A percentile compares a stretch with the other conserved stretches of the same genome.
Conservation (phyloP, 768 basidiomycete species). For the Termitomyces sp. region DNA sequence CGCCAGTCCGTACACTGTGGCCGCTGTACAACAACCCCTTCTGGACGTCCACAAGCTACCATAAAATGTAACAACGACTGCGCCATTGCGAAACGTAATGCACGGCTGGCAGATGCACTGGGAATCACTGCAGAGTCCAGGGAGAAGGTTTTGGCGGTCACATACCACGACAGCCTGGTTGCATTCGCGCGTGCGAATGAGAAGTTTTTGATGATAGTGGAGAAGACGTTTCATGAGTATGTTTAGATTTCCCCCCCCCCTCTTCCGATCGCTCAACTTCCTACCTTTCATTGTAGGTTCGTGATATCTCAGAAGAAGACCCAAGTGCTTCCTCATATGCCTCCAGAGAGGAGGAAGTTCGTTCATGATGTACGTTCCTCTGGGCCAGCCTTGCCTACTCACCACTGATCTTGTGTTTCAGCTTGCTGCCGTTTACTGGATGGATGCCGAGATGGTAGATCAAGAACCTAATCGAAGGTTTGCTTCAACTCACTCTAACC, state of each 20-base stretch:
- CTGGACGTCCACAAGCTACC: constrained; percentile 29
- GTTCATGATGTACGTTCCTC: constrained; percentile 59
- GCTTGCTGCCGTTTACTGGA: constrained; percentile 75
- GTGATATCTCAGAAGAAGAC: constrained; percentile 58
- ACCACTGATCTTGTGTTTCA: constrained; percentile 19
- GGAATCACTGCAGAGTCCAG: constrained; percentile 64
- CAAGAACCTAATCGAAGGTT: constrained; percentile 81
- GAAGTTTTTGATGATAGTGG: constrained; percentile 69
- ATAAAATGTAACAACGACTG: constrained; percentile 82
- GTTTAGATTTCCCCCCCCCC: constrained; percentile 21
- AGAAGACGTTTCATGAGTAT: constrained; percentile 79
- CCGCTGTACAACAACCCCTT: constrained; percentile 39
- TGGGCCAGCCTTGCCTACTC: neutral
- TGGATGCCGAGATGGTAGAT: constrained; percentile 85
- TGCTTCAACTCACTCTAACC: constrained; percentile 1
- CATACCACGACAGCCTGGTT: constrained; percentile 60
- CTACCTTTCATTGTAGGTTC: constrained; percentile 42
- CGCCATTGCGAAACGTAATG: constrained; percentile 79
- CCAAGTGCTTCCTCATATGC: constrained; percentile 79
- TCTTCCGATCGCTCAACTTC: neutral
- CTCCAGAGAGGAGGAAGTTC: constrained; percentile 74
- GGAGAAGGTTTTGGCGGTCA: constrained; percentile 32
- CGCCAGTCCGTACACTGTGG: constrained; percentile 74
- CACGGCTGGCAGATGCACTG: constrained; percentile 82
- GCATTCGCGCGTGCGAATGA: constrained; percentile 53